Evolutionary conservation across 768 basidiomycete genomes (phyloP), one percentile per base, ranked within the genome.

Genomic region (Pulveroboletus sp.): DNA sequence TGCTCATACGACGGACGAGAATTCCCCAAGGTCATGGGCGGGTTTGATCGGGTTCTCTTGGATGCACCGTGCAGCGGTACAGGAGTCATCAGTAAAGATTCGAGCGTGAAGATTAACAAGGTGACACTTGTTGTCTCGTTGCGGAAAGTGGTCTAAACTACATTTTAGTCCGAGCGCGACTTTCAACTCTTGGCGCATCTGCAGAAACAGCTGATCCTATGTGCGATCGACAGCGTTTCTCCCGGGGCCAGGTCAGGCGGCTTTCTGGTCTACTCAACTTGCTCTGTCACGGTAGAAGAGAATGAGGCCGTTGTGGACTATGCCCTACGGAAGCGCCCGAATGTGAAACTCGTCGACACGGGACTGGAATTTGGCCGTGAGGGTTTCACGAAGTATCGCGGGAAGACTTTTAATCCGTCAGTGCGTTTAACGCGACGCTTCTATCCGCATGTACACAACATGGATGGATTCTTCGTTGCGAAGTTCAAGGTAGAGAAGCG

Each of bases 381-480:
- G 64, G 96, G 96, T 6, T 97, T 86, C 71, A 89, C 85, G 27
- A 81, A 78, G 52, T 98, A 85, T 74, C 83, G 92, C 44, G 96
- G 95, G 19, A 98, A 94, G 77, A 79, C 70, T 26, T 98, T 98
- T 72, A 77, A 84, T 65, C 76, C 86, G 29, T 87, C 80, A 55
- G 66, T 99, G 60, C 77, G 73, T 54, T 69, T 95, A 56, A 96
- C 96, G 17, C 75, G 93, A 58, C 75, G 96, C 53, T 95, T 93
- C 68, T 95, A 93, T 65, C 90, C 94, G 14, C 94, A 97, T 69
- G 93, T 96, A 60, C 94, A 97, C 72, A 99, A 99, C 71, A 96
- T 98, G 94, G 96, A 99, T 67, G 96, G 96, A 6, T 99, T 99
- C 78, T 99, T 80, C 68, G 94, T 98, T 47, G 95, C 95, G 51